Percentiles rank a stretch among this genome's conserved stretches.
These are phyloP conservation scores for Porcisia deanei DNA, from an alignment of 208 protist genomes.

Conservation along the genomic window DNA sequence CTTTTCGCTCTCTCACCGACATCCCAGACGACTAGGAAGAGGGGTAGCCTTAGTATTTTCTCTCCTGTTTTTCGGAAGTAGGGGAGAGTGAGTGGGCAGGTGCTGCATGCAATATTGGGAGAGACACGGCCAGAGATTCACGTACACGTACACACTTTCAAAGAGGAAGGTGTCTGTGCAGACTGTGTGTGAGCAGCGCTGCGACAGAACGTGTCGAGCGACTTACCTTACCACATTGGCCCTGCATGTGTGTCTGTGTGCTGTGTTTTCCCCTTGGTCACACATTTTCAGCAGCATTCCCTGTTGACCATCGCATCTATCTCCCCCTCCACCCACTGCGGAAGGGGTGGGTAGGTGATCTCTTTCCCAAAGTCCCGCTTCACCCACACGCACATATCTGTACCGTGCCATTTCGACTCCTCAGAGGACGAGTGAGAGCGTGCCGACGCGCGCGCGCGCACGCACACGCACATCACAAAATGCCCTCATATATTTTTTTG, in stretches of 20 bases:
- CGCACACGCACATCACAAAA: background rate
- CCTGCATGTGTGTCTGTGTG: no score
- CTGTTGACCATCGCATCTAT: no score
- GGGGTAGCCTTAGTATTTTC: no score
- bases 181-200: background rate
- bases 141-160: background rate
- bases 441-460: background rate
- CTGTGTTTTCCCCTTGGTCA: no score
- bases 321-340: no score
- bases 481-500: no score
- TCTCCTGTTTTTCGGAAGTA: background rate
- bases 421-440: background rate
- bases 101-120: background rate
- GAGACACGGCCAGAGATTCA: background rate
- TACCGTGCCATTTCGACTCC: background rate
- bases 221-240: background rate
- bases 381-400: background rate
- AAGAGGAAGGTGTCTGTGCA: no score
- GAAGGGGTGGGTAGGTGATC: no score
- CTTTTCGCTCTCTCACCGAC: no score
- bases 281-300: no score
- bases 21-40: no score
- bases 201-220: background rate
- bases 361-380: background rate
- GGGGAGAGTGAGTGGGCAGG: no score